Base-by-base conservation (phyloP, 2,329 filamentous ascomycete genomes). In the Beauveria medogensis region DNA sequence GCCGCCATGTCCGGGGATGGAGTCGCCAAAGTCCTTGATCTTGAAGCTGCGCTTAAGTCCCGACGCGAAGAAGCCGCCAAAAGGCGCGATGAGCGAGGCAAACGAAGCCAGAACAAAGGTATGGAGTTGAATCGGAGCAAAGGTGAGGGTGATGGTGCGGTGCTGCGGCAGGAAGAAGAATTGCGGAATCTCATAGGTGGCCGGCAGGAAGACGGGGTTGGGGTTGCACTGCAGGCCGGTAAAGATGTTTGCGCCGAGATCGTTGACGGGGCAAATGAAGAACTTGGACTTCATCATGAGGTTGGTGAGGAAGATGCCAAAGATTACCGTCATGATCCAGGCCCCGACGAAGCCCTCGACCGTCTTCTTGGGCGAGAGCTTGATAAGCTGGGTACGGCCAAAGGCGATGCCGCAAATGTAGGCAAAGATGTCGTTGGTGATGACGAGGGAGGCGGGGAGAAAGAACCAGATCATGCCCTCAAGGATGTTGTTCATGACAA, bases 391-490 rank as follows among this genome's bases (percentile, higher is more conserved):
- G 2, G 94, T 97, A 60, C 92, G 87, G 56, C 94, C 94, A 74
- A 99, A 96, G 24, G 92, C 93, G 71, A 99, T 97, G 63, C 94
- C 94, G 74, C 92, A 97, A 64, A 99, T 86, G 73, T 99, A 99
- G 69, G 94, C 94, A 70, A 95, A 97, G 65, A 99, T 99, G 72
- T 99, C 94, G 75, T 99, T 99, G 65, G 91, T 97, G 72, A 99
- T 96, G 73, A 99, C 94, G 68, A 99, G 84, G 58, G 91, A 88
- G 8, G 91, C 92, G 8, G 94, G 94, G 50, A 99, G 78, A 82
- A 97, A 97, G 81, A 99, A 97, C 94, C 94, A 99, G 73, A 99
- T 96, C 90, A 99, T 92, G 78, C 94, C 94, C 78, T 99, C 94
- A 69, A 99, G 95, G 66, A 99, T 89, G 76, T 99, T 99, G 82